Conservation (phyloP, 2,329 filamentous ascomycete genomes). For the Sporothrix brunneoviolacea region DNA sequence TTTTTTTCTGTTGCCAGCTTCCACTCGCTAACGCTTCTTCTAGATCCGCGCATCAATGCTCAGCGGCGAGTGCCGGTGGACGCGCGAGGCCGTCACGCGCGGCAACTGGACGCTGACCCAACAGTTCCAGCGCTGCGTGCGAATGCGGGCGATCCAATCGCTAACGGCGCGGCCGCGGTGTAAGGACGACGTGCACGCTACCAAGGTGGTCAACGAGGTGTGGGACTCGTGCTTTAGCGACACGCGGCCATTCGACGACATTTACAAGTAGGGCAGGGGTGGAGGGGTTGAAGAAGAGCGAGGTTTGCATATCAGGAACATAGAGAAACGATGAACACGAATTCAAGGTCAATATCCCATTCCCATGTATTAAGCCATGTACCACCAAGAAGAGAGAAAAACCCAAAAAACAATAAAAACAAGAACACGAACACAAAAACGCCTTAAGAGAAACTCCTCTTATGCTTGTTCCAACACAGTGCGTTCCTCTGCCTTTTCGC, state of each 20-base stretch:
- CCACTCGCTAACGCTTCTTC: constrained; percentile 3
- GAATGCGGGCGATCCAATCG: constrained; percentile 70
- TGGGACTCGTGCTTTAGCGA: constrained; percentile 97
- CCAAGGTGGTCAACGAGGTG: constrained; percentile 89
- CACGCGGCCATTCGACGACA: constrained; percentile 92
- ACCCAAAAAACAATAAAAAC: not conserved
- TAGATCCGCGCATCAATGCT: constrained; percentile 89
- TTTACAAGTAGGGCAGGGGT: constrained; percentile 61
- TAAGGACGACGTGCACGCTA: constrained; percentile 78
- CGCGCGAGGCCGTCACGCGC: constrained; percentile 74
- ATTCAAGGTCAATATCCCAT: not conserved
- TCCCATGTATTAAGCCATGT: not conserved
- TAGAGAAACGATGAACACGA: not conserved
- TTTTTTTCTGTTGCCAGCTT: constrained; percentile 5
- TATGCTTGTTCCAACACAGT: constrained; percentile 7
- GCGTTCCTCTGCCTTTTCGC: not conserved
- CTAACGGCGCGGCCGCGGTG: constrained; percentile 72
- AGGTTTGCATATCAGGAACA: not conserved
- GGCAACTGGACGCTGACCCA: constrained; percentile 85
- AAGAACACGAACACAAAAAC: not conserved
- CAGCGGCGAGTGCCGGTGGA: constrained; percentile 89
- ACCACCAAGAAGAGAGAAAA: not conserved
- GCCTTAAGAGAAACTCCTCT: not conserved
- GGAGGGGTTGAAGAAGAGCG: too few relatives aligned
- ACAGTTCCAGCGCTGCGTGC: constrained; percentile 90